Conservation (phyloP, 768 basidiomycete species). For the Lactarius vividus region DNA sequence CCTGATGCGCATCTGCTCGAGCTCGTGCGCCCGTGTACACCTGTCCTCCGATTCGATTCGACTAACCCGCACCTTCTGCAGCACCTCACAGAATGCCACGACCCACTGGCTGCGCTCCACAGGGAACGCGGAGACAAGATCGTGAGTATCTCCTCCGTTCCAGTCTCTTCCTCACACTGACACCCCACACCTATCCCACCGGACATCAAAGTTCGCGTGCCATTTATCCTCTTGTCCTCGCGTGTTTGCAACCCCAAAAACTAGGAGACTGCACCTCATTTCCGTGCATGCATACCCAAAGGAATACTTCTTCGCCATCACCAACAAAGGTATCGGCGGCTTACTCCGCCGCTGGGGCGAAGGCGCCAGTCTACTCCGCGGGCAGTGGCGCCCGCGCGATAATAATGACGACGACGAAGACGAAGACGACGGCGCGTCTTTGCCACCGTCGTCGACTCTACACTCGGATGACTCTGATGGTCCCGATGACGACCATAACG, state of each 20-base stretch:
- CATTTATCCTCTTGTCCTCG: constrained; percentile 60
- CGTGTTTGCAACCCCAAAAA: constrained; percentile 68
- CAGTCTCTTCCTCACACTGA: constrained; percentile 4
- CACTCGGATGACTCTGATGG: constrained; percentile 24
- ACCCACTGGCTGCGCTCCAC: constrained; percentile 73
- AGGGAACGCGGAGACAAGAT: constrained; percentile 85
- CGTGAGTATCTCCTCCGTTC: constrained; percentile 42
- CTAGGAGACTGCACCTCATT: constrained; percentile 78
- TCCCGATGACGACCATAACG: constrained; percentile 31
- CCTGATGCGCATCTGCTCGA: constrained; percentile 77
- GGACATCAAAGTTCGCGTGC: constrained; percentile 64
- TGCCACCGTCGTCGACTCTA: constrained; percentile 59
- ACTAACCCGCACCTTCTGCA: constrained; percentile 31
- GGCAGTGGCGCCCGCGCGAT: constrained; percentile 61
- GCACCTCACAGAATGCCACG: constrained; percentile 88
- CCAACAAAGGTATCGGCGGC: constrained; percentile 86
- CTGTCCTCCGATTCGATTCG: constrained; percentile 7
- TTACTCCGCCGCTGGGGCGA: constrained; percentile 79
- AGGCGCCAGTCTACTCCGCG: constrained; percentile 75
- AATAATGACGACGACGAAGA: constrained; percentile 27
- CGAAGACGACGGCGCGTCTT: neutral
- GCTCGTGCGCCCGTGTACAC: constrained; percentile 53
- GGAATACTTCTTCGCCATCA: constrained; percentile 88
- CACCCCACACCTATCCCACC: constrained; percentile 18
- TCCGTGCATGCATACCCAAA: constrained; percentile 80